Evolutionary conservation across 495 filamentous ascomycete genomes (phyloP).

Genomic region (Symbiotaphrina buchneri): DNA sequence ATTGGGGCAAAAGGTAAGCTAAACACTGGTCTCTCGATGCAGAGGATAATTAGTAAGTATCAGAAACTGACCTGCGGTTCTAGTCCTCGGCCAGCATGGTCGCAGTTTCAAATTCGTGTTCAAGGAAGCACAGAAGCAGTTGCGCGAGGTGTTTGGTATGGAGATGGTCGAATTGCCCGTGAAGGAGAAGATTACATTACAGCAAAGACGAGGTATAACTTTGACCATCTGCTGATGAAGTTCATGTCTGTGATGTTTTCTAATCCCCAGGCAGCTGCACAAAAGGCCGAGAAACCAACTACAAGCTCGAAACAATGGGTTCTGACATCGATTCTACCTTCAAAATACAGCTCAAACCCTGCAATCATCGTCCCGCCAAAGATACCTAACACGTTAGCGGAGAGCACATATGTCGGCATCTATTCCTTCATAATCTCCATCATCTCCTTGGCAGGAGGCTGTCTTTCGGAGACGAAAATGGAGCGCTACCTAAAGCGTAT

Average conservation of each 20-base stretch:
- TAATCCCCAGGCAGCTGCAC: conserved; percentile 28
- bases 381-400: conserved; percentile 35
- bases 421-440: conserved; percentile 61
- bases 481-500: conserved; percentile 45
- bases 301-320: conserved; percentile 49
- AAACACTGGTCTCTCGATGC: too few species aligned
- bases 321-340: conserved; percentile 45
- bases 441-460: conserved; percentile 18
- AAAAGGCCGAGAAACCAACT: conserved; percentile 22
- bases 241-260: conserved; percentile 13
- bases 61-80: background rate
- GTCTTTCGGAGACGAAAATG: conserved; percentile 11
- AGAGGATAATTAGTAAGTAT: too few species aligned
- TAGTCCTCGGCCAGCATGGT: conserved; percentile 17
- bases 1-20: conserved; percentile 52
- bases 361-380: conserved; percentile 44
- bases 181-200: conserved; percentile 55
- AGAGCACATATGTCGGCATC: conserved; percentile 57
- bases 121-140: conserved; percentile 14
- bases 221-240: background rate
- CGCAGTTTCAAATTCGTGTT: conserved; percentile 17
- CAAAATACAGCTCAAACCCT: conserved; percentile 30
- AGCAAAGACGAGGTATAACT: conserved; percentile 49
- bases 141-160: conserved; percentile 59
- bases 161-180: conserved; percentile 60